Evolutionary conservation across 768 basidiomycete genomes (phyloP).

Genomic region (Boletus patriciae): DNA sequence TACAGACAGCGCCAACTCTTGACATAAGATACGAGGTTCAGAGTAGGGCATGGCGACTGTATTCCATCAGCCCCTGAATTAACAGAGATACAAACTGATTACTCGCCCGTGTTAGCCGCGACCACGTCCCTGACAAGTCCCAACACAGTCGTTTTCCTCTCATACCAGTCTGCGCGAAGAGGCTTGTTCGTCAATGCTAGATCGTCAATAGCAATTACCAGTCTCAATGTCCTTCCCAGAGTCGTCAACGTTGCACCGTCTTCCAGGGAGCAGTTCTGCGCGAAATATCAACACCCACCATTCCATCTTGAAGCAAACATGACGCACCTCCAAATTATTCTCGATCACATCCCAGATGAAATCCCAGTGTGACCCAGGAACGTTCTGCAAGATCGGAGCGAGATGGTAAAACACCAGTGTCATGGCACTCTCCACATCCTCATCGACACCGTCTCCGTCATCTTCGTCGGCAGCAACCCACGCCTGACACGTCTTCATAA

Average conservation of each 20-base stretch:
- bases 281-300: not conserved
- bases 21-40: conserved; percentile 62
- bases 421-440: conserved; percentile 78
- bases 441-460: conserved; percentile 62
- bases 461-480: conserved; percentile 68
- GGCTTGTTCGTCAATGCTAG: conserved; percentile 70
- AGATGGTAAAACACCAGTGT: conserved; percentile 71
- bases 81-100: not conserved
- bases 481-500: conserved; percentile 79
- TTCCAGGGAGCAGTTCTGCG: conserved; percentile 58
- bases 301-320: not conserved
- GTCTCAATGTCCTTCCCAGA: conserved; percentile 66
- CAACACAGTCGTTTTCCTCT: conserved; percentile 51
- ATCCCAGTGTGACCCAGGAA: conserved; percentile 90
- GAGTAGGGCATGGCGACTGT: conserved; percentile 36
- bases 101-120: conserved; percentile 52
- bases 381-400: conserved; percentile 84
- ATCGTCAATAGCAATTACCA: conserved; percentile 70
- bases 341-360: conserved; percentile 88
- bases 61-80: not conserved
- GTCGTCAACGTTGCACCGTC: conserved; percentile 59
- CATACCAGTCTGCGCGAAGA: conserved; percentile 68
- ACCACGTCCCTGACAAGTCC: conserved; percentile 62
- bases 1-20: conserved; percentile 66
- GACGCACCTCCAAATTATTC: conserved; percentile 78